Conservation (phyloP, 306 rosid species). For the Ammopiptanthus mongolicus region DNA sequence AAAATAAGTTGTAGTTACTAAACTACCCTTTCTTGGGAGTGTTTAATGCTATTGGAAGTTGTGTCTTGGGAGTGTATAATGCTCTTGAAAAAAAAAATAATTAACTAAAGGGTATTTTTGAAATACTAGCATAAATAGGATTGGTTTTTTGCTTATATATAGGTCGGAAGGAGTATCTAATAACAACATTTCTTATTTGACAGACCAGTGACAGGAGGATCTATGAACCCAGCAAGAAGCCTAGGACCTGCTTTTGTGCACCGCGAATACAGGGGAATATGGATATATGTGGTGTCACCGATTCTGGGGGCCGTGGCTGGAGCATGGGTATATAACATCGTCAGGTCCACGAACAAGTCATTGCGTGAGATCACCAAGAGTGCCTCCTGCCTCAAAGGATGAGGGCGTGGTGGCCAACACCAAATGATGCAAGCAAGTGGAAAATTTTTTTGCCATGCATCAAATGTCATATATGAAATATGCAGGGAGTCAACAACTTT, state of each 20-base stretch:
- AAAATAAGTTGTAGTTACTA: too few relatives aligned
- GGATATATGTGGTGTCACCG: conserved; percentile 62
- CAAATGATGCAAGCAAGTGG: background rate
- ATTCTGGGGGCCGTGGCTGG: conserved; percentile 55
- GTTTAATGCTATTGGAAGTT: too few relatives aligned
- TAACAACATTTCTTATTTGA: background rate
- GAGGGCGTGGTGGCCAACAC: background rate
- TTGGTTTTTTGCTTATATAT: too few relatives aligned
- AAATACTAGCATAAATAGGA: too few relatives aligned
- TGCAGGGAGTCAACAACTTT: background rate
- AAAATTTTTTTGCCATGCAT: background rate
- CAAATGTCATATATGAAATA: background rate
- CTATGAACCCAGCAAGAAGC: conserved; percentile 91
- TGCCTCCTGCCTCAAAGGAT: conserved; percentile 48
- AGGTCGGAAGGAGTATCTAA: too few relatives aligned
- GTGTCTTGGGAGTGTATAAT: too few relatives aligned
- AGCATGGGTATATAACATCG: conserved; percentile 54
- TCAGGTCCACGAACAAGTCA: conserved; percentile 63
- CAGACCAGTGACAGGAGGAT: conserved; percentile 85
- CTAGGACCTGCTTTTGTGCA: conserved; percentile 70
- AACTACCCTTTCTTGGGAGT: too few relatives aligned
- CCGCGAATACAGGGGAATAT: conserved; percentile 39
- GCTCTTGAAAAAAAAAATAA: too few relatives aligned
- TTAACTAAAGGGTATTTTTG: too few relatives aligned
- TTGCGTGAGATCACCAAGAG: conserved; percentile 55